Evolutionary conservation across 2,329 filamentous ascomycete genomes (phyloP).

Genomic region (Colletotrichum agaves): DNA sequence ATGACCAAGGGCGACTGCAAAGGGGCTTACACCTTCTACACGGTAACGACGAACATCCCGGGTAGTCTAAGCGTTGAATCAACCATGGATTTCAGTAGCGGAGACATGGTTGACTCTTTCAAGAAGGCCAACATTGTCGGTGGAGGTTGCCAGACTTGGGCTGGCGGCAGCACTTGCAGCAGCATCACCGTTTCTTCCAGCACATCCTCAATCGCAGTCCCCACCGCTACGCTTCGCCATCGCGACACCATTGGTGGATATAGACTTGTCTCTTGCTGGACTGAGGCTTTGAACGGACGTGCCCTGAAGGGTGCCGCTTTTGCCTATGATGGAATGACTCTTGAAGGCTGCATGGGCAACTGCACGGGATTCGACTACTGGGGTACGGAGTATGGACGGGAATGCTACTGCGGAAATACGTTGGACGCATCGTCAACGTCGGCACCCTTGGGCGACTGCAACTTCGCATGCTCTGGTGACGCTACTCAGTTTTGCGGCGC

Average conservation of each 20-base stretch:
- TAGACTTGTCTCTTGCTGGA: slow-evolving; percentile 70
- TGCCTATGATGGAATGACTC: slow-evolving; percentile 60
- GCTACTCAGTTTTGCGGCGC: slow-evolving; percentile 55
- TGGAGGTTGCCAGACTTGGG: slow-evolving; percentile 56
- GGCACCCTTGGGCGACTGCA: slow-evolving; percentile 47
- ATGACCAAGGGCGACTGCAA: slow-evolving; percentile 57
- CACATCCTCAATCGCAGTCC: slow-evolving; percentile 37
- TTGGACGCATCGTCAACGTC: slow-evolving; percentile 41
- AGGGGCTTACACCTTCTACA: slow-evolving; percentile 61
- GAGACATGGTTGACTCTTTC: slow-evolving; percentile 57
- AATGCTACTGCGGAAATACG: slow-evolving; percentile 63
- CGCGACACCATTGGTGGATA: slow-evolving; percentile 60
- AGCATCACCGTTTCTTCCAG: slow-evolving; percentile 35
- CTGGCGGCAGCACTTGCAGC: slow-evolving; percentile 44
- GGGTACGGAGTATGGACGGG: slow-evolving; percentile 62
- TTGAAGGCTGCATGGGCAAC: slow-evolving; percentile 58
- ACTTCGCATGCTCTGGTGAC: slow-evolving; percentile 55
- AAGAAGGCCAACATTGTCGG: slow-evolving; percentile 58
- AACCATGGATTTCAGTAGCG: slow-evolving; percentile 57
- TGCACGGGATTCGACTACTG: slow-evolving; percentile 60
- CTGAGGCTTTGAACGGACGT: slow-evolving; percentile 57
- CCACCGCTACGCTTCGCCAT: slow-evolving; percentile 49
- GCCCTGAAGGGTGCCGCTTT: slow-evolving; percentile 54
- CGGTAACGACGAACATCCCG: slow-evolving; percentile 53
- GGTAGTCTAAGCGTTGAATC: slow-evolving; percentile 58